Base-by-base conservation (phyloP, 2,329 filamentous ascomycete species). In the Tympanopsis confertula region DNA sequence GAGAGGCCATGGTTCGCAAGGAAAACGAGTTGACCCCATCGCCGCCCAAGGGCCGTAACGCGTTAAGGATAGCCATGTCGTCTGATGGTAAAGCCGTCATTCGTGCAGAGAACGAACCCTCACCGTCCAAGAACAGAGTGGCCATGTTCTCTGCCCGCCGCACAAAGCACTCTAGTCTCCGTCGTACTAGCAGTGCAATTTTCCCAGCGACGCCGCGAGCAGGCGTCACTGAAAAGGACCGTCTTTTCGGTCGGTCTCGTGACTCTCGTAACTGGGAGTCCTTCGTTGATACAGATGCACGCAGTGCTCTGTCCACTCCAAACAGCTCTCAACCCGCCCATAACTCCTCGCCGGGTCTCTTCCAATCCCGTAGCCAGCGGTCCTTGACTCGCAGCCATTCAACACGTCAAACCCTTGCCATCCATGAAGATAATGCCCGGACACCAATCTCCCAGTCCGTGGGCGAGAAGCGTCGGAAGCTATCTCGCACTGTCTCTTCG, bases 71-170 rank as follows among this genome's bases (percentile, higher is more conserved):
- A 13, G 7, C 30, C 30, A 33, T 33, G 30, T 33, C 30, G 7
- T 33, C 30, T 10, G 30, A 33, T 33, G 30, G 30, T 12, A 33
- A 33, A 17, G 30, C 30, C 7, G 30, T 33, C 30, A 33, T 33
- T 17, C 30, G 30, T 33, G 17, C 30, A 17, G 30, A 33, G 7
- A 15, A 33, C 17, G 30, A 33, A 17, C 30, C 30, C 12, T 33
- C 30, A 7, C 30, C 30, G 15, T 33, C 30, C 30, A 33, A 33
- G 15, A 18, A 18, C 15, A 10, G 30, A 7, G 17, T 33, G 7
- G 10, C 30, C 15, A 33, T 33, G 30, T 33, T 33, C 15, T 33
- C 30, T 18, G 17, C 30, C 7, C 12, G 30, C 7, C 10, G 7
- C 10, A 13, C 30, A 10, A 10, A 18, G 7, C 17, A 12, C 30